Evolutionary conservation across 495 filamentous ascomycete species (phyloP), one percentile per base, ranked within the genome.

Genomic region (Pyronema domesticum): DNA sequence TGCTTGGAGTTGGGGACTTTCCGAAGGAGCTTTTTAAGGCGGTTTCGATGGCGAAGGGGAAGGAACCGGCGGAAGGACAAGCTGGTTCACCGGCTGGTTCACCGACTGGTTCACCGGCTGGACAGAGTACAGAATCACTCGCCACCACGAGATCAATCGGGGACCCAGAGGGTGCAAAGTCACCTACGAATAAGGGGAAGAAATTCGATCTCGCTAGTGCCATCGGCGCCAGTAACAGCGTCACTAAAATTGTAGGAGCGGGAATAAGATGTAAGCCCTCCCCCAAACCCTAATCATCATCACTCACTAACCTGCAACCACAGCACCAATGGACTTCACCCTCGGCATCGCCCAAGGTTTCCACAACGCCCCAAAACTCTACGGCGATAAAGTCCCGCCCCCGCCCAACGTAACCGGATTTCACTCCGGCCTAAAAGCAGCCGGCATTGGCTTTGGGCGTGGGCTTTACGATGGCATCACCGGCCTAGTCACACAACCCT

Each of bases 1-100:
- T 82, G 61, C 84, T 89, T 74, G 87, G 86, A 0, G 70, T 89
- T 34, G 84, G 83, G 4, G 86, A 93, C 58, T 77, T 95, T 18
- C 89, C 89, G 0, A 71, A 75, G 11, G 83, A 83, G 13, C 75
- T 94, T 14, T 80, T 85, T 56, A 76, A 76, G 55, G 68, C 68
- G 46, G n/a, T 58, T 37, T 17, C 50, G 46, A 48, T 64, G 18
- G 59, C 58, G 3, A 60, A 67, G 13, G 62, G 60, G 42, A 62
- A 62, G 48, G 46, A 46, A 30, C 23, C 23, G 17, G 56, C 45
- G 43, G 62, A 46, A 35, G 60, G 54, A 18, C 54, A 48, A 34
- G 37, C 34, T 36, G 39, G 30, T 33, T 39, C 46, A 9, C 52
- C 13, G 40, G 54, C 45, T 13, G 53, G 39, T 33, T 39, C 46